These are phyloP conservation scores for Hypoxylon sp. DNA, from an alignment of 2,329 filamentous ascomycete genomes.

Conservation along the genomic window DNA sequence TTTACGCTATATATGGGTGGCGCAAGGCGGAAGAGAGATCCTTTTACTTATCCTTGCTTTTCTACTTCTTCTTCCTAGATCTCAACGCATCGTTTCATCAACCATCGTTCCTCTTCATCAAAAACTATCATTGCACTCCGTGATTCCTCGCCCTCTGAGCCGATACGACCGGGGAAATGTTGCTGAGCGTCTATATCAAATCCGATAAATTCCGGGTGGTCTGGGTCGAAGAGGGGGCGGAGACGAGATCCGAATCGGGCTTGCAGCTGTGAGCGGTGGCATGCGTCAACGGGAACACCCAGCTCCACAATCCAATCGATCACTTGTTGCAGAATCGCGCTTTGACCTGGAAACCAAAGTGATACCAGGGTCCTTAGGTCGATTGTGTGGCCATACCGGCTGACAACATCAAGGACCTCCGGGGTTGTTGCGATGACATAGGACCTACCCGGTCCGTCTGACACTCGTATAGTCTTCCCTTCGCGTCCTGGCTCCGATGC, in stretches of 20 bases:
- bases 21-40: background rate
- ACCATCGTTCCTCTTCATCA: background rate
- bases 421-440: background rate
- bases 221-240: slow-evolving; percentile 31
- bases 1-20: background rate
- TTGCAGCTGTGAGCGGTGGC: slow-evolving; percentile 29
- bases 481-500: background rate
- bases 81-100: background rate
- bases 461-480: background rate
- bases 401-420: background rate
- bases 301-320: slow-evolving; percentile 35
- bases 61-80: background rate
- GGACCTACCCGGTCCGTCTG: too few species aligned
- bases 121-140: background rate
- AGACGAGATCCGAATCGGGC: slow-evolving; percentile 18
- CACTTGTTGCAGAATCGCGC: slow-evolving; percentile 19
- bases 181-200: background rate
- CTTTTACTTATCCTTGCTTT: background rate
- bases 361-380: slow-evolving; percentile 15
- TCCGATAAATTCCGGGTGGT: slow-evolving; percentile 15
- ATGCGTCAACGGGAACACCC: slow-evolving; percentile 17
- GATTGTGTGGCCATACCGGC: slow-evolving; percentile 4
- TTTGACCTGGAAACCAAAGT: slow-evolving; percentile 28
- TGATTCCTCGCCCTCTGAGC: background rate
- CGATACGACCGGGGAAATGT: background rate